Percentiles rank a stretch among this genome's conserved stretches.
Evolutionary conservation across 1,139 yeast species (phyloP).

Genomic region (Yamadazyma diospyri): DNA sequence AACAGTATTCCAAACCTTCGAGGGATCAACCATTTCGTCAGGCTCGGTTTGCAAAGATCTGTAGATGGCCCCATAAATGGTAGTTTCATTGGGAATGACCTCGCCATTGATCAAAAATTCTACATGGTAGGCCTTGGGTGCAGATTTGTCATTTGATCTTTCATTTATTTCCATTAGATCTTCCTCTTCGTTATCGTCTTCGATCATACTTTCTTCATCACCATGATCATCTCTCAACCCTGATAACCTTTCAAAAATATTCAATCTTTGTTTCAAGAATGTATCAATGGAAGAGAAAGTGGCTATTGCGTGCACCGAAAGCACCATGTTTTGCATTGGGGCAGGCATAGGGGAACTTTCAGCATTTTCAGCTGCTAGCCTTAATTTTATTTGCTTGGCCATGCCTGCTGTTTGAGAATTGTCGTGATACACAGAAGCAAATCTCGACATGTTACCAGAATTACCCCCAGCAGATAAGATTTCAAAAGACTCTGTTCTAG

Average conservation of each 20-base stretch:
- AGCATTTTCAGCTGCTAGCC: constrained; percentile 33
- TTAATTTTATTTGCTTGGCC: constrained; percentile 69
- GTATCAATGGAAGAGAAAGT: constrained; percentile 71
- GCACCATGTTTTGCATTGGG: constrained; percentile 38
- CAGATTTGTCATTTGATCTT: not conserved
- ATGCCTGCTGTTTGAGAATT: constrained; percentile 52
- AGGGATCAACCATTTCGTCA: constrained; percentile 45
- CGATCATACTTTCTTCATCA: not conserved
- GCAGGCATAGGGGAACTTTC: constrained; percentile 21
- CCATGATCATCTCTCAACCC: constrained; percentile 10
- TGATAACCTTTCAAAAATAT: constrained; percentile 21
- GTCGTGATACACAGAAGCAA: constrained; percentile 13
- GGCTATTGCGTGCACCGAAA: constrained; percentile 88
- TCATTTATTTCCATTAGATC: not conserved
- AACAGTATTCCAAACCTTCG: constrained; percentile 51
- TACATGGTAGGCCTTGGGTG: constrained; percentile 23
- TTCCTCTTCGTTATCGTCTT: not conserved
- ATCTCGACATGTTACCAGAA: constrained; percentile 7
- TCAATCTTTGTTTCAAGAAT: constrained; percentile 46
- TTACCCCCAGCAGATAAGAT: constrained; percentile 54
- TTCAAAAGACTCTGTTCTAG: constrained; percentile 74
- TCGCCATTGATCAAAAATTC: constrained; percentile 66
- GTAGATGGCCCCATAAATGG: constrained; percentile 78
- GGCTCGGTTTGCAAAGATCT: constrained; percentile 42
- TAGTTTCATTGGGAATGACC: constrained; percentile 62